Evolutionary conservation across 176 grass and related monocot genomes (phyloP).

Genomic region (Carex parvula): DNA sequence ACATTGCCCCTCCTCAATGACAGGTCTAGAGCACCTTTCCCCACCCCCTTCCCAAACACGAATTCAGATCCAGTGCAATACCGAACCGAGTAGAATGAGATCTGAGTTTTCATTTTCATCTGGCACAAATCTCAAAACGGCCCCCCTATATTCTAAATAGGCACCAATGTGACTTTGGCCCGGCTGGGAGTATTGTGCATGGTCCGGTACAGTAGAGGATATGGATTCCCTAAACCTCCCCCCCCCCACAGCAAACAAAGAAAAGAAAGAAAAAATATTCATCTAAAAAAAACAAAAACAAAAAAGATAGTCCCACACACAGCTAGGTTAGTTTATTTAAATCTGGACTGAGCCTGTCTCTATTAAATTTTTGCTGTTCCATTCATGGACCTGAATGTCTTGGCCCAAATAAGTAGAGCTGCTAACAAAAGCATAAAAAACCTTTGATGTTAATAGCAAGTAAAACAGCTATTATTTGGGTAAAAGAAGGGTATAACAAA

Average conservation of each 20-base stretch:
- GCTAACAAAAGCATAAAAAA: neutral
- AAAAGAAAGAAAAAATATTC: neutral
- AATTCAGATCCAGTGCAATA: no score
- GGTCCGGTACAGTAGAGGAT: no score
- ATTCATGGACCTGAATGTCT: neutral
- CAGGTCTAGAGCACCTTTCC: conserved; percentile 31
- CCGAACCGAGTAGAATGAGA: no score
- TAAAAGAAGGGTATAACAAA: neutral
- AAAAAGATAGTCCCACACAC: neutral
- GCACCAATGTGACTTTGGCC: no score
- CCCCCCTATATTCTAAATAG: no score
- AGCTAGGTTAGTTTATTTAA: neutral
- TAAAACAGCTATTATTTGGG: neutral
- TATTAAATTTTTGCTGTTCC: neutral
- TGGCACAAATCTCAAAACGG: no score
- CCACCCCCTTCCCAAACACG: neutral
- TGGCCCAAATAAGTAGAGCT: neutral
- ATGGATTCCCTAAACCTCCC: no score
- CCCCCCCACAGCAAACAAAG: neutral
- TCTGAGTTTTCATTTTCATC: no score
- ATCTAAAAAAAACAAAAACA: no score
- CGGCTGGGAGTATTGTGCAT: no score
- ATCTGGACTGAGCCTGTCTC: neutral
- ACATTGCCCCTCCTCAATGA: conserved; percentile 86
- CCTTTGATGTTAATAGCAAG: neutral